Evolutionary conservation across 106 monocot genomes (phyloP), one percentile per base, ranked within the genome.

Genomic region (Gastrodia elata): DNA sequence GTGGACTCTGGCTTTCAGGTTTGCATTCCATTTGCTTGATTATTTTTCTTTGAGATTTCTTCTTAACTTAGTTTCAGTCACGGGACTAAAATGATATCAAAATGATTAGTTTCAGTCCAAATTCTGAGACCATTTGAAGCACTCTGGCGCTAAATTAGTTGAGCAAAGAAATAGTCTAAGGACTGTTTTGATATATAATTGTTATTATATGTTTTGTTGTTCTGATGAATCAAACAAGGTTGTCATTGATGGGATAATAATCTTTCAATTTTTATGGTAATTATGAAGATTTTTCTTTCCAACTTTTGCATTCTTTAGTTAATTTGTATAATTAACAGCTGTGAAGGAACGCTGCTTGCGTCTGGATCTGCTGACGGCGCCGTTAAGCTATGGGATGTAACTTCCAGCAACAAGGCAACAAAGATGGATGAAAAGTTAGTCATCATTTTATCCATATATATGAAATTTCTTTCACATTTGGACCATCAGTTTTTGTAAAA

Each of bases 1-100:
- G 10, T 99, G 98, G 98, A 79, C 91, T 34, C 93, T 99, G 82
- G 98, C 91, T 81, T 99, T 91, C 82, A 99, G 97, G 97, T 96
- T 61, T 20, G 39, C 20, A 15, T 42, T 42, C 59, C 32, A 25
- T 71, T 59, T 71, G 25, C 49, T 68, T 33, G 40, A 52, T 40
- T 59, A 2, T 48, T 67, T 64, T 32, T 6, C 35, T 49, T 48
- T 46, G n/a, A 25, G 40, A 4, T 25, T 20, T 72, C 35, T 16
- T 32, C 35, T 6, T 33, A 25, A 71, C 41, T 48, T 15, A 25
- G 18, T 9, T 58, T 4, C n/a, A 24, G 22, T 8, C 5, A 7
- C 9, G 57, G 24, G 27, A 8, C 24, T 58, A n/a, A n/a, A n/a
- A n/a, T n/a, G n/a, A n/a, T n/a, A n/a, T n/a, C n/a, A n/a, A n/a